These are phyloP conservation scores for Paramecium sonneborni DNA, from an alignment of 73 alveolate species.

Conservation along the genomic window DNA sequence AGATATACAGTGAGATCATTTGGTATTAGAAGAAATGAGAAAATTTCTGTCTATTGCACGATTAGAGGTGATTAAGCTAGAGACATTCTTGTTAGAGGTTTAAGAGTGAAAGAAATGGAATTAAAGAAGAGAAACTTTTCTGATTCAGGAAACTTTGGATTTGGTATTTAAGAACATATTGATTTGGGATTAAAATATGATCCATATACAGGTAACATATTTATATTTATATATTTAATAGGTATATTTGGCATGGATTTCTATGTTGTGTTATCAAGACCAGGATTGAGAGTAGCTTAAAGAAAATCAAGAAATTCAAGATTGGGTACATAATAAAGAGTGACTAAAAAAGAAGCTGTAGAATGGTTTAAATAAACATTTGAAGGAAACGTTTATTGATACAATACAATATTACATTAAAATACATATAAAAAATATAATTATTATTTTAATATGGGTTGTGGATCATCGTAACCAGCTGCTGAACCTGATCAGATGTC, in stretches of 20 bases:
- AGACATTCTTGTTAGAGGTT: constrained; percentile 77
- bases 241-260: constrained; percentile 87
- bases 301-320: constrained; percentile 69
- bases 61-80: constrained; percentile 84
- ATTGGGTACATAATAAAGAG: constrained; percentile 70
- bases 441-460: constrained; percentile 46
- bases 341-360: constrained; percentile 66
- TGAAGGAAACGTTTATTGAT: constrained; percentile 72
- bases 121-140: constrained; percentile 74
- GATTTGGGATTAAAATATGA: constrained; percentile 85
- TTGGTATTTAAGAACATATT: constrained; percentile 83
- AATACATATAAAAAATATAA: not conserved
- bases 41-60: constrained; percentile 78
- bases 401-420: constrained; percentile 43
- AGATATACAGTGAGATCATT: constrained; percentile 82
- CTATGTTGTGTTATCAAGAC: constrained; percentile 78
- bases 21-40: constrained; percentile 82
- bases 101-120: constrained; percentile 84
- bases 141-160: constrained; percentile 80
- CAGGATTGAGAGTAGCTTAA: constrained; percentile 74
- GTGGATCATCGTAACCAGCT: constrained; percentile 45
- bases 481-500: constrained; percentile 30
- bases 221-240: not conserved
- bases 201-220: constrained; percentile 70
- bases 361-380: constrained; percentile 68